A percentile compares a stretch with the other conserved stretches of the same genome.
Conservation (phyloP, 1,284 basidiomycete species). For the Veloporphyrellus conicus region DNA sequence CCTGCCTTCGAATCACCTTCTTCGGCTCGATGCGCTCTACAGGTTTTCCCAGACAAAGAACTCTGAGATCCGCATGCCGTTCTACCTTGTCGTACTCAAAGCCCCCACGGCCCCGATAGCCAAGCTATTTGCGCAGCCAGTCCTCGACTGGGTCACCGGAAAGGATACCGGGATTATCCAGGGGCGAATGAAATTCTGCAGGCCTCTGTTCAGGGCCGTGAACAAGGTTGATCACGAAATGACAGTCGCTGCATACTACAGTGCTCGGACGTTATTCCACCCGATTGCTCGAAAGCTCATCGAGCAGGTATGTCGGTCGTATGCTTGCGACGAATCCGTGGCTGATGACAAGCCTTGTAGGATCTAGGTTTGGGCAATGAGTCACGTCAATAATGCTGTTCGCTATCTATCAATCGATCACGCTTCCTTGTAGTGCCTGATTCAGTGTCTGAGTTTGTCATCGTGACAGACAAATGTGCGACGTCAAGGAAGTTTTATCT, state of each 20-base stretch:
- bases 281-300: conserved; percentile 75
- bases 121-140: conserved; percentile 45
- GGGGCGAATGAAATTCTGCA: conserved; percentile 81
- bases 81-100: conserved; percentile 61
- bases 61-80: conserved; percentile 68
- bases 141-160: conserved; percentile 67
- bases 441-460: no score
- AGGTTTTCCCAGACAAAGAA: conserved; percentile 51
- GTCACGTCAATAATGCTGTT: background rate
- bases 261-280: conserved; percentile 61
- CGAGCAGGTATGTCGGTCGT: conserved; percentile 52
- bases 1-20: conserved; percentile 54
- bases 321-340: background rate
- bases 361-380: conserved; percentile 18
- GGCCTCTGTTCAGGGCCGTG: conserved; percentile 60
- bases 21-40: conserved; percentile 57
- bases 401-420: background rate
- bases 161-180: conserved; percentile 58
- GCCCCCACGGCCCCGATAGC: conserved; percentile 50
- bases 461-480: no score
- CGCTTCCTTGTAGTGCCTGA: background rate
- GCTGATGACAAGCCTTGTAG: conserved; percentile 9
- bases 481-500: no score
- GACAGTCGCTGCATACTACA: conserved; percentile 59
- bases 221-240: conserved; percentile 57